Evolutionary conservation across 148 eudicot species (phyloP).

Genomic region (Amaranthus hypochondriacus): DNA sequence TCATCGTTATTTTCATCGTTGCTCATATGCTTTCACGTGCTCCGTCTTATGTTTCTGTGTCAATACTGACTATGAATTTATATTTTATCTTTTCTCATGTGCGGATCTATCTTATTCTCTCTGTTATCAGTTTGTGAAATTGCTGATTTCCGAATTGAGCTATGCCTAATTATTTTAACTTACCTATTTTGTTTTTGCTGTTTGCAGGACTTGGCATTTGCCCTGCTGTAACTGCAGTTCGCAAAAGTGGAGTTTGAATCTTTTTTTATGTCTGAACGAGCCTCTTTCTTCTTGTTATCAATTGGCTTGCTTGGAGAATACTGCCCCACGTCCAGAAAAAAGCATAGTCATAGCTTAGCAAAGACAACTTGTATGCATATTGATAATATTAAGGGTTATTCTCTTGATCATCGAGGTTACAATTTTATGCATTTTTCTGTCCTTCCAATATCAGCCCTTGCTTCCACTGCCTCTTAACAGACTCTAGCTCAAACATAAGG

Average conservation of each 20-base stretch:
- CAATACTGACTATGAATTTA: too few relatives aligned
- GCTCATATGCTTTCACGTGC: neutral
- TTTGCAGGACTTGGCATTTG: conserved; percentile 40
- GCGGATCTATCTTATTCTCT: neutral
- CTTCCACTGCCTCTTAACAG: conserved; percentile 25
- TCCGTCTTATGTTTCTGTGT: neutral
- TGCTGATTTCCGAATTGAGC: too few relatives aligned
- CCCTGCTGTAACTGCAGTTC: conserved; percentile 31
- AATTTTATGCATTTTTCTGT: conserved; percentile 37
- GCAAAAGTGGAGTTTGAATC: conserved; percentile 64
- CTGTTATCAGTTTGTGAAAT: neutral
- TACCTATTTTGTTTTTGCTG: neutral
- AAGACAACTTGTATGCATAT: conserved; percentile 57
- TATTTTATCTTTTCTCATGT: neutral
- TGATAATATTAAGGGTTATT: conserved; percentile 35
- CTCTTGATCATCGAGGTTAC: conserved; percentile 37
- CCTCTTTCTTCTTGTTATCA: conserved; percentile 48
- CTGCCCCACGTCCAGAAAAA: conserved; percentile 52
- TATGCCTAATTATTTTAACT: neutral
- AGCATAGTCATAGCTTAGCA: conserved; percentile 28
- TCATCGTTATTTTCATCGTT: too few relatives aligned
- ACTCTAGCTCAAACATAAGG: neutral
- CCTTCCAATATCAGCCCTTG: conserved; percentile 1
- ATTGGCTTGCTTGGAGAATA: conserved; percentile 75
- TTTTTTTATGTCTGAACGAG: conserved; percentile 78